These are phyloP conservation scores for Cucurbita ficifolia DNA, from an alignment of 306 rosid genomes.

Conservation along the genomic window DNA sequence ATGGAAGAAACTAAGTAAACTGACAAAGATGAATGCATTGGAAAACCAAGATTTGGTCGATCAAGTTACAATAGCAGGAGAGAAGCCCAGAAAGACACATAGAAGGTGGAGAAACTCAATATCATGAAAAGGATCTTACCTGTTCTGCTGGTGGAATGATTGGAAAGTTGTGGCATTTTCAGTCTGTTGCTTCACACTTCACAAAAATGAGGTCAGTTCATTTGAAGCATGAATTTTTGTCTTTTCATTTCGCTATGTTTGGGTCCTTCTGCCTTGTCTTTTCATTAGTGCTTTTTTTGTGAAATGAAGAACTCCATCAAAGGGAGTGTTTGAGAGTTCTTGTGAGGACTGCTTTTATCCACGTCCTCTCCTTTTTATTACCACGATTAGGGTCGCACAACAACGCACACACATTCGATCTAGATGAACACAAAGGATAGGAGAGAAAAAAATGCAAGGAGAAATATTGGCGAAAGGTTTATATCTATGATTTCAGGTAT, in stretches of 20 bases:
- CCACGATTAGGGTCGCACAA: too few relatives aligned
- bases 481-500: too few relatives aligned
- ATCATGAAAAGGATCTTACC: constrained; percentile 25
- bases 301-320: background rate
- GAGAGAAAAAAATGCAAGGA: too few relatives aligned
- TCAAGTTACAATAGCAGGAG: constrained; percentile 22
- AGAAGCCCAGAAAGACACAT: constrained; percentile 46
- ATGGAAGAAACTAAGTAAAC: constrained; percentile 89
- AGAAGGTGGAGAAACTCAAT: constrained; percentile 97
- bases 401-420: too few relatives aligned
- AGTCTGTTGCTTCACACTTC: background rate
- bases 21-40: constrained; percentile 34
- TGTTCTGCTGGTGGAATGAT: background rate
- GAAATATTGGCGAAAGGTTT: too few relatives aligned
- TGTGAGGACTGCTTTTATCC: background rate
- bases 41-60: constrained; percentile 40
- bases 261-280: background rate
- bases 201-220: background rate
- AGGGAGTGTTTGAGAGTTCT: background rate
- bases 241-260: background rate
- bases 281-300: background rate
- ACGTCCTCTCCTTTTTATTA: background rate
- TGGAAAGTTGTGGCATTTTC: background rate
- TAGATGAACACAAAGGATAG: too few relatives aligned
- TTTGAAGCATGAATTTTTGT: background rate